Base-by-base conservation (phyloP, 75 land plant species). In the Adiantum capillusveneris region DNA sequence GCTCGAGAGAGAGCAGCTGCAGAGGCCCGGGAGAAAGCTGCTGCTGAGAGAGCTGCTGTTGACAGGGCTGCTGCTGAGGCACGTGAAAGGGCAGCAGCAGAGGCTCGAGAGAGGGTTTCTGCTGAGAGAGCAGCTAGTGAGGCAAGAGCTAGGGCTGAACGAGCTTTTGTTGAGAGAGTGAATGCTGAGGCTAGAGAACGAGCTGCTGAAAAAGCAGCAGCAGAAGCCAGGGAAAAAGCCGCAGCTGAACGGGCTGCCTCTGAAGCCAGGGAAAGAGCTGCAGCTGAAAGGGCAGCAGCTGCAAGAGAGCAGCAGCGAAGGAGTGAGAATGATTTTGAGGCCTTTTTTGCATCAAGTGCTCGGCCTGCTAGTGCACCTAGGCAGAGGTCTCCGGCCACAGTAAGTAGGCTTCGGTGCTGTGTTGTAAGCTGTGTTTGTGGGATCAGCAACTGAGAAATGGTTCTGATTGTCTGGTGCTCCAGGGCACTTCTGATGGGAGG, bases 61-160 rank as follows among this genome's bases (percentile, higher is more conserved):
- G 88, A 76, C 29, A 81, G 76, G 60, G 90, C 81, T 57, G 84
- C 76, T 43, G 62, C 65, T 20, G 84, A 75, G 57, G 86, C 70
- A 24, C 67, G 76, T 25, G 74, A 63, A 57, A 72, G 58, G 34
- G 75, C 83, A 25, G 72, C 75, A 27, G 74, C 48, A 16, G 59
- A 64, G 34, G 72, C 75, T 29, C 56, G 44, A 16, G 59, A 64
- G 45, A 37, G 62, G 29, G 94, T 84, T 56, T 75, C 87, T 54
- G 83, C 94, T 57, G 71, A 52, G 26, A 36, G 63, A 45, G 63
- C 63, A 60, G 70, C 63, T 34, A 6, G 64, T 29, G 53, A 58
- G 36, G 52, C 31, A 18, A 69, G 68, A 66, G 67, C 70, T 20
- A 54, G 52, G 44, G 76, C 20, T 28, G 86, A 79, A 29, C 65